Base-by-base conservation (phyloP, 495 filamentous ascomycete genomes). In the Chlorociboria aeruginascens region DNA sequence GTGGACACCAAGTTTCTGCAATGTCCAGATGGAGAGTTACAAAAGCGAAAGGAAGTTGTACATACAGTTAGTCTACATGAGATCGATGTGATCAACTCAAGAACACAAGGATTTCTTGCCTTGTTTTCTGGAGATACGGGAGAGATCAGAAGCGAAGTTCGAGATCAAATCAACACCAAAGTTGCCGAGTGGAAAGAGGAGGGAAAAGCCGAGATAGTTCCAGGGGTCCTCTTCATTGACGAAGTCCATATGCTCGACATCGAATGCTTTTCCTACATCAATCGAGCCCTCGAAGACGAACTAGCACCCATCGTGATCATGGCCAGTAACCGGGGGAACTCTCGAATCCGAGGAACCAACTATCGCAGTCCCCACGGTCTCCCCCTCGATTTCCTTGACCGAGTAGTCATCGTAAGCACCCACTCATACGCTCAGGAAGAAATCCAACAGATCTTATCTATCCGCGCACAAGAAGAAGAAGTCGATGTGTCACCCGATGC, bases 201-300 rank as follows among this genome's bases (percentile, higher is more conserved):
- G 63, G 93, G 93, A 66, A 97, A 97, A 61, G 92, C 92, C 10
- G 88, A 92, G 69, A 96, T 99, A 16, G 90, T 97, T 2, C 92
- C 92, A 0, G 92, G 92, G 41, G 92, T 99, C 14, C 70, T 99
- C 8, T 99, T 99, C 71, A 94, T 99, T 56, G 92, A 99, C 57
- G 92, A 99, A 67, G 89, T 99, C 2, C 92, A 99, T 70, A 97
- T 97, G 92, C 83, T 99, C 14, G 92, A 99, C 63, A 95, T 96
- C 53, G 92, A 99, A 60, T 96, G 92, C 69, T 99, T 94, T 69
- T 89, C 86, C 37, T 99, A 88, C 71, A 82, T 99, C 72, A 99
- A 99, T 72, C 85, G 93, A 28, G 92, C 92, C 6, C 73, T 97
- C 17, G 92, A 99, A 63, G 83, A 83, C 17, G 89, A 95, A 53